A percentile compares a stretch with the other conserved stretches of the same genome.
Evolutionary conservation across 768 basidiomycete species (phyloP).

Genomic region (Tremella mesenterica): DNA sequence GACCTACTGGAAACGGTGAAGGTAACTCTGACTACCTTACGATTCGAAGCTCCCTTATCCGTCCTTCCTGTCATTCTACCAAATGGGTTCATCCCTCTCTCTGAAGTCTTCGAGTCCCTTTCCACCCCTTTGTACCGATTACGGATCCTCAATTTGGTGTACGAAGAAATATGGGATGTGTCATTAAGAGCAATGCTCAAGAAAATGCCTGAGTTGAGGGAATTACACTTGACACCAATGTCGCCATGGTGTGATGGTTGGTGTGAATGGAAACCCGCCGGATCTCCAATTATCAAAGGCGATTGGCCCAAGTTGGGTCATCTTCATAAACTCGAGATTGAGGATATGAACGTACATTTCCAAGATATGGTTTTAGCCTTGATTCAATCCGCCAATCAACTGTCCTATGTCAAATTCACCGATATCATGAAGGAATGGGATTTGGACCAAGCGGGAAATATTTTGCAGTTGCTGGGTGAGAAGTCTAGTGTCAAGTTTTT

Average conservation of each 20-base stretch:
- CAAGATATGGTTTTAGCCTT: background rate
- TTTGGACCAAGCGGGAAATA: too few relatives aligned
- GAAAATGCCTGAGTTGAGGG: background rate
- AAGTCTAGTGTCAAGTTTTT: background rate
- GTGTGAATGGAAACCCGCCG: background rate
- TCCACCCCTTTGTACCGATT: background rate
- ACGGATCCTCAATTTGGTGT: background rate
- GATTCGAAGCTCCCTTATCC: too few relatives aligned
- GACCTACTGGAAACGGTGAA: background rate
- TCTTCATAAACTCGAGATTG: background rate
- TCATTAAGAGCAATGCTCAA: background rate
- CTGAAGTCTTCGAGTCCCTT: background rate
- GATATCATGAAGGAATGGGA: too few relatives aligned
- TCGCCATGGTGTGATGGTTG: background rate
- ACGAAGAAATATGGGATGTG: background rate
- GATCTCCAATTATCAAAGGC: background rate
- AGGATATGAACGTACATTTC: background rate
- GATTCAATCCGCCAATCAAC: too few relatives aligned
- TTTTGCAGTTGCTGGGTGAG: background rate
- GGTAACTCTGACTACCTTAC: too few relatives aligned
- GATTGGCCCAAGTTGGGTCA: background rate
- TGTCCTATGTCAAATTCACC: too few relatives aligned
- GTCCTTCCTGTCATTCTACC: too few relatives aligned
- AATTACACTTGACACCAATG: background rate
- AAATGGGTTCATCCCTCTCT: background rate